Evolutionary conservation across 495 filamentous ascomycete genomes (phyloP).

Genomic region (Platismatia glauca): DNA sequence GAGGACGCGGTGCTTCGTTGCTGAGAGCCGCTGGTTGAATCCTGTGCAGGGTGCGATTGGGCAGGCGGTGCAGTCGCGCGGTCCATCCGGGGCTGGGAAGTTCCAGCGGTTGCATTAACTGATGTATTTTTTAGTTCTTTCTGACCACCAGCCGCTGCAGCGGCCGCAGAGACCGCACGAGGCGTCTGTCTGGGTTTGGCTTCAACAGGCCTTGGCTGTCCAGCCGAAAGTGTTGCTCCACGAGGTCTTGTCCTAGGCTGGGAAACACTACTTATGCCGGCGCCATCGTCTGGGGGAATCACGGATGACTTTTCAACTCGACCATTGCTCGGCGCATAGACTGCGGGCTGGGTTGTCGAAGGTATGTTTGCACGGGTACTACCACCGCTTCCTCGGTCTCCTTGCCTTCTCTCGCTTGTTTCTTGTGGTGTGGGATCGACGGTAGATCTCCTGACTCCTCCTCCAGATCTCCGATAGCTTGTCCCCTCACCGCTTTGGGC

Average conservation of each 20-base stretch:
- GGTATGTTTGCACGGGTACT: conserved; percentile 9
- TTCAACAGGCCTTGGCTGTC: conserved; percentile 28
- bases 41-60: conserved; percentile 24
- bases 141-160: conserved; percentile 11
- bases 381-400: conserved; percentile 22
- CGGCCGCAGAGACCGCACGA: conserved; percentile 19
- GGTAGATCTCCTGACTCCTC: conserved; percentile 15
- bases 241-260: conserved; percentile 22
- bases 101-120: conserved; percentile 9
- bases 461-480: conserved; percentile 29
- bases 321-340: conserved; percentile 9
- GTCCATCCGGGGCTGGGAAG: conserved; percentile 8
- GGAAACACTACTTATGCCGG: conserved; percentile 5
- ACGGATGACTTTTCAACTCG: conserved; percentile 4
- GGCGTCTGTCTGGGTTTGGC: conserved; percentile 17
- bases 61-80: not conserved
- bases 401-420: conserved; percentile 20
- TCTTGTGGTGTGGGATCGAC: conserved; percentile 15
- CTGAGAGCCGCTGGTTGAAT: conserved; percentile 31
- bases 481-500: conserved; percentile 28
- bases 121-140: conserved; percentile 14
- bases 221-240: conserved; percentile 24
- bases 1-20: conserved; percentile 41
- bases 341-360: conserved; percentile 12
- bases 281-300: conserved; percentile 1